phyloP scores from a whole-genome alignment of 306 rosid species.

The Ormosia emarginata region DNA sequence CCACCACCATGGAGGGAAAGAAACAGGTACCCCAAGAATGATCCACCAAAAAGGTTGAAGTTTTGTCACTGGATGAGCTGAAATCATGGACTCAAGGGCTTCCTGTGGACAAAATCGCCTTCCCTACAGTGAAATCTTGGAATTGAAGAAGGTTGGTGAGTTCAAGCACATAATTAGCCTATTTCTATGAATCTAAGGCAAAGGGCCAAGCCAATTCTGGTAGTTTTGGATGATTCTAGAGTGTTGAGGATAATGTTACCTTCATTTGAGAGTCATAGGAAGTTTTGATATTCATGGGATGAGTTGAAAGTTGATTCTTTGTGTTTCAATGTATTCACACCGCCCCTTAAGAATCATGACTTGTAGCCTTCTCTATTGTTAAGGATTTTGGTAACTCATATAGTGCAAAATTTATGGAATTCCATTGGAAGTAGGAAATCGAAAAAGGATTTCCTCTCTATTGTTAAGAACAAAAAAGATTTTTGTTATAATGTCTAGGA shows the following conservation, averaged over 20 bases:
- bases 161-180: constrained; percentile 73
- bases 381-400: constrained; percentile 30
- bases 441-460: constrained; percentile 37
- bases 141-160: constrained; percentile 51
- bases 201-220: constrained; percentile 50
- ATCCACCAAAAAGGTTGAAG: constrained; percentile 50
- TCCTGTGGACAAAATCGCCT: constrained; percentile 65
- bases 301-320: constrained; percentile 53
- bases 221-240: constrained; percentile 75
- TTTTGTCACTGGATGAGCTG: constrained; percentile 72
- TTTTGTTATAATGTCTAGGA: constrained; percentile 45
- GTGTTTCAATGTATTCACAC: constrained; percentile 77
- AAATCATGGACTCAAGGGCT: constrained; percentile 67
- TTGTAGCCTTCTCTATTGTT: constrained; percentile 51
- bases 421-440: constrained; percentile 12
- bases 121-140: constrained; percentile 66
- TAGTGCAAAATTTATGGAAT: neutral
- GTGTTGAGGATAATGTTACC: constrained; percentile 78
- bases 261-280: constrained; percentile 45
- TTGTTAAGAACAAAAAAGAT: constrained; percentile 49
- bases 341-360: constrained; percentile 70
- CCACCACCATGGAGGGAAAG: constrained; percentile 43
- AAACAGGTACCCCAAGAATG: constrained; percentile 50
- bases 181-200: constrained; percentile 37
- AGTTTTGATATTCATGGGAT: constrained; percentile 77